Percentiles rank a stretch among this genome's conserved stretches.
These are phyloP conservation scores for Cryptococcus sp. DNA, from an alignment of 1,284 basidiomycete species.

Conservation along the genomic window DNA sequence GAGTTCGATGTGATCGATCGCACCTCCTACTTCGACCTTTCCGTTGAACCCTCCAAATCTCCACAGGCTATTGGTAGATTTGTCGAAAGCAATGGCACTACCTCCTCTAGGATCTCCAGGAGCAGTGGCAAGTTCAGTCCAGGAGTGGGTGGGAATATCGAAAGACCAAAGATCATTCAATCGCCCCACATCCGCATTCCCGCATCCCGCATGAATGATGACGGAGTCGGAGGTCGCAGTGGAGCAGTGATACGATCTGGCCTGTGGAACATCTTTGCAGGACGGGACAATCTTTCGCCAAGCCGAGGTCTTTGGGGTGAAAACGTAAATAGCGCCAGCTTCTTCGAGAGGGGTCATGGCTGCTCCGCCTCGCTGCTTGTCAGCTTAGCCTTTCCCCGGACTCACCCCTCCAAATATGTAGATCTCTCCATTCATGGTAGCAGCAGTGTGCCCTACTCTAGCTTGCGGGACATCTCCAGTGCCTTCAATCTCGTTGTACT, in stretches of 20 bases:
- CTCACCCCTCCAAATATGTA: constrained; percentile 35
- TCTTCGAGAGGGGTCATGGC: constrained; percentile 26
- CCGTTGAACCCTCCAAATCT: constrained; percentile 34
- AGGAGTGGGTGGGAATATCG: constrained; percentile 8
- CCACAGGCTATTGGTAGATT: constrained; percentile 5
- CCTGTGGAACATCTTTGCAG: constrained; percentile 4
- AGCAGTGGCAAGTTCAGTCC: constrained; percentile 19
- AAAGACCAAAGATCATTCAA: constrained; percentile 29
- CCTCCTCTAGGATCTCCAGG: constrained; percentile 26
- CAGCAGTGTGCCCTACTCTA: constrained; percentile 28
- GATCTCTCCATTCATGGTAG: constrained; percentile 13
- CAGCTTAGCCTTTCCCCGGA: not conserved
- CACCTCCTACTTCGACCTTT: constrained; percentile 27
- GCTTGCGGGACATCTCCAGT: constrained; percentile 19
- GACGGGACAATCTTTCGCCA: constrained; percentile 16
- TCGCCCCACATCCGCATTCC: constrained; percentile 15
- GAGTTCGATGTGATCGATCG: constrained; percentile 18
- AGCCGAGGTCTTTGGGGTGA: constrained; percentile 10
- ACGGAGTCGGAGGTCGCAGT: constrained; percentile 8
- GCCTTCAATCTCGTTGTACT: constrained; percentile 11
- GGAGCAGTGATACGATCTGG: constrained; percentile 22
- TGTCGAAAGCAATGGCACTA: constrained; percentile 11
- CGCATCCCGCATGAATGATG: constrained; percentile 30
- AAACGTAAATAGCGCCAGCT: constrained; percentile 19
- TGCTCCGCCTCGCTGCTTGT: constrained; percentile 17